A percentile compares a stretch with the other conserved stretches of the same genome.
Conservation (phyloP, 2,329 filamentous ascomycete species). For the Paradendryphiella salina region DNA sequence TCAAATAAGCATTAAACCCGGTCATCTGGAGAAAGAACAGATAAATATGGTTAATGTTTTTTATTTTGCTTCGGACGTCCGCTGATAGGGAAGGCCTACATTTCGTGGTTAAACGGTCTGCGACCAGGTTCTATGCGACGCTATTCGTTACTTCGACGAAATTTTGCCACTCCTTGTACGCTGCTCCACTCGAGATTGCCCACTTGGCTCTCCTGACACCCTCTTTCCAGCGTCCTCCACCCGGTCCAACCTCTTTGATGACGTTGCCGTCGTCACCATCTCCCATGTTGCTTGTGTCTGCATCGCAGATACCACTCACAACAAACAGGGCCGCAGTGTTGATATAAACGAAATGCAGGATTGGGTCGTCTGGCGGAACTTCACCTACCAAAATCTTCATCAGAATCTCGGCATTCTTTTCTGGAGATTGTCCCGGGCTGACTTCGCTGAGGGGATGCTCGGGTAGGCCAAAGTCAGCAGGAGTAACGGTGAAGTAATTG, state of each 20-base stretch:
- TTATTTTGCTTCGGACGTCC: too few relatives aligned
- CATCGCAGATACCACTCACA: constrained; percentile 81
- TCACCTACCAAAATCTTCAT: constrained; percentile 75
- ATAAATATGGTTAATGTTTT: too few relatives aligned
- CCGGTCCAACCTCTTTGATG: constrained; percentile 79
- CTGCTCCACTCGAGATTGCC: constrained; percentile 83
- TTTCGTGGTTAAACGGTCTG: too few relatives aligned
- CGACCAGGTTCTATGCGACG: constrained; percentile 23
- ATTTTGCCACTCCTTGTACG: constrained; percentile 77
- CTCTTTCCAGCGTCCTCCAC: constrained; percentile 90
- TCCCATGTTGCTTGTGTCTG: constrained; percentile 78
- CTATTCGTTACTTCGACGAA: constrained; percentile 82
- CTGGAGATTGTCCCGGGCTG: constrained; percentile 80
- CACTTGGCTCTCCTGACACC: constrained; percentile 84
- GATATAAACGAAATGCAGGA: constrained; percentile 90
- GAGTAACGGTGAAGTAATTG: constrained; percentile 76
- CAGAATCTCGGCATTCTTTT: constrained; percentile 84
- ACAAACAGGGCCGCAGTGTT: constrained; percentile 91
- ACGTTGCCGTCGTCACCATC: constrained; percentile 78
- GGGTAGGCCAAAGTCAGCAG: constrained; percentile 83
- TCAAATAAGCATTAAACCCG: too few relatives aligned
- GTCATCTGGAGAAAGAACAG: too few relatives aligned
- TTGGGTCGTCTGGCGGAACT: constrained; percentile 74
- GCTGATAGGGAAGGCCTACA: too few relatives aligned
- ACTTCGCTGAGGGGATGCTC: constrained; percentile 75